Percentiles rank a stretch among this genome's conserved stretches.
These are phyloP conservation scores for Pouteria glomerata DNA, from an alignment of 148 eudicot genomes.

Conservation along the genomic window DNA sequence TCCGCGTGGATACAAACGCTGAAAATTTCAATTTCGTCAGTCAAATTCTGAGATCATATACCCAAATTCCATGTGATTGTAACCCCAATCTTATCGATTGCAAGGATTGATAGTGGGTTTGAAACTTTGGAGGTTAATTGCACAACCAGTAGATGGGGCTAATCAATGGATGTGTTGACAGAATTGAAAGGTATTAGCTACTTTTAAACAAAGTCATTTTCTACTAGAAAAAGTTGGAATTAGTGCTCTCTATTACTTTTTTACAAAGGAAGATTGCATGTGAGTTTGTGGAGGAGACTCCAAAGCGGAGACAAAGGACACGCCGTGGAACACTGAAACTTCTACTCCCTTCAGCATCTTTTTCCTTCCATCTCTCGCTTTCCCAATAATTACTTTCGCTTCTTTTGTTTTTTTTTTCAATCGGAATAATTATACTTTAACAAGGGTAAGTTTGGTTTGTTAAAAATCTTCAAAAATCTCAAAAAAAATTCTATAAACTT, in stretches of 20 bases:
- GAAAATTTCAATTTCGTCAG: background rate
- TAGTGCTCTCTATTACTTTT: background rate
- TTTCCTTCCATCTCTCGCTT: background rate
- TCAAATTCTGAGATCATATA: background rate
- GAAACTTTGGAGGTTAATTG: background rate
- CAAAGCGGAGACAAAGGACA: too few relatives aligned
- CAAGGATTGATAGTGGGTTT: background rate
- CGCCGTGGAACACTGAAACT: background rate
- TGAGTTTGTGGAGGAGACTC: constrained; percentile 3
- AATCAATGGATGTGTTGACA: background rate
- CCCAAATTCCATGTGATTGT: background rate
- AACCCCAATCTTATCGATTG: background rate
- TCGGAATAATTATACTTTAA: too few relatives aligned
- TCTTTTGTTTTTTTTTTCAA: background rate
- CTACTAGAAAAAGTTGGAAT: background rate
- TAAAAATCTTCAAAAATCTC: too few relatives aligned
- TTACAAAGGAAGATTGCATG: background rate
- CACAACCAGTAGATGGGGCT: background rate
- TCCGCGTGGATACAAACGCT: background rate
- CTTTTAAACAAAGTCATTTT: background rate
- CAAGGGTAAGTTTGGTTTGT: too few relatives aligned
- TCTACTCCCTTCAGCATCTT: background rate
- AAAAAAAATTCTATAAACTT: too few relatives aligned
- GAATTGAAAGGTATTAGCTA: background rate
- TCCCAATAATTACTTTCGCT: background rate